Evolutionary conservation across 345 rosid species (phyloP).

Genomic region (Barbarea vulgaris): DNA sequence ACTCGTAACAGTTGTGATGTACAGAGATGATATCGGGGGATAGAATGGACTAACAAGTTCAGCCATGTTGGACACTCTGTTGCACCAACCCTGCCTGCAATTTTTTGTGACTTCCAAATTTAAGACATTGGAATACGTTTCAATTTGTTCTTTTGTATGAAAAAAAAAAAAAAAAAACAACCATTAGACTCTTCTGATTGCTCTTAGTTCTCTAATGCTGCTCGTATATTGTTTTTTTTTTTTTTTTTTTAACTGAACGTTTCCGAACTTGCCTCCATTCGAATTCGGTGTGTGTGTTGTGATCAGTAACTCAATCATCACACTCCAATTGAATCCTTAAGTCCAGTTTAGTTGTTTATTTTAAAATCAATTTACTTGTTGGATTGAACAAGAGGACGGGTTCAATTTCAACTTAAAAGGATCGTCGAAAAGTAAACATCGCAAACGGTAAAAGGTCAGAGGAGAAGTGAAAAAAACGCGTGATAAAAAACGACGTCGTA

Average conservation of each 20-base stretch:
- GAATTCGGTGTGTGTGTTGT: neutral
- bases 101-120: neutral
- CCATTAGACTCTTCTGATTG: conserved; percentile 9
- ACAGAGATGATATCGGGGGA: conserved; percentile 13
- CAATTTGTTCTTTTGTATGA: conserved; percentile 1
- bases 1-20: conserved; percentile 8
- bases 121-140: conserved; percentile 26
- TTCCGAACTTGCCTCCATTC: neutral
- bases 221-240: neutral
- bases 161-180: no score
- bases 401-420: neutral
- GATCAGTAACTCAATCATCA: neutral
- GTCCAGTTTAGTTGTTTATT: neutral
- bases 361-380: no score
- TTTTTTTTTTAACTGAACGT: neutral
- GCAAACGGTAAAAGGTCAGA: neutral
- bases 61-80: conserved; percentile 4
- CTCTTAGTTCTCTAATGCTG: neutral
- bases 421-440: neutral
- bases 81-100: conserved; percentile 2
- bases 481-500: neutral
- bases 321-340: neutral
- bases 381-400: neutral
- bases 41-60: neutral
- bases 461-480: neutral